Evolutionary conservation across 345 rosid species (phyloP), one percentile per base, ranked within the genome.

Genomic region (Cardiospermum halicacabum): DNA sequence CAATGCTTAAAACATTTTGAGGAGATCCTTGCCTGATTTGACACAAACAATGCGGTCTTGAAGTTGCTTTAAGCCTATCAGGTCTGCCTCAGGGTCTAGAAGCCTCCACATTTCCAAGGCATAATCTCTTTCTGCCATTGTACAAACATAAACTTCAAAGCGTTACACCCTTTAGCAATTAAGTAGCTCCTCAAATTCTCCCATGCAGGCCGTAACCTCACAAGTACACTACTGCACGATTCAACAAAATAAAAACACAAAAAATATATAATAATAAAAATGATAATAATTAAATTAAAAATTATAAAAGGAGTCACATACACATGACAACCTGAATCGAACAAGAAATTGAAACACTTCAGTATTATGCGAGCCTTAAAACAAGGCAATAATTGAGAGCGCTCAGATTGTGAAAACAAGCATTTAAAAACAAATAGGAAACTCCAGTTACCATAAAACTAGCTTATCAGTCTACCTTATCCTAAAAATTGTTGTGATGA

Each of bases 101-200:
- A 91, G 93, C 82, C 99, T 87, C 99, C 99, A 91, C 84, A 95
- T 95, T 79, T 95, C 99, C 42, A 95, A 82, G 64, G 99, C 99
- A 87, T 91, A 95, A 78, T 95, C 96, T 72, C 96, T 82, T 82
- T 95, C 99, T 63, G 99, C 99, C 99, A 95, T 95, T 9, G 99
- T 95, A 73, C 99, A 95, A 61, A 95, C 99, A 75, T 91, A 91
- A 65, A 95, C 99, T 80, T 91, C 96, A 74, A 95, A 95, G n/a
- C 97, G 71, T 74, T 95, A 64, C 97, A 89, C 24, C 90, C 89
- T 74, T 82, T 95, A 32, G 99, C 99, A 53, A 86, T 89, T 77
- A 95, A 83, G 75, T 91, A 95, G 72, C 89, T 84, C 77, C 96
- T 79, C 74, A 91, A 77, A 60, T 95, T 96, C 74, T 91, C 97